A percentile compares a stretch with the other conserved stretches of the same genome.
Conservation (phyloP, 805 yeast species). For the Pichia thaimueangensis region DNA sequence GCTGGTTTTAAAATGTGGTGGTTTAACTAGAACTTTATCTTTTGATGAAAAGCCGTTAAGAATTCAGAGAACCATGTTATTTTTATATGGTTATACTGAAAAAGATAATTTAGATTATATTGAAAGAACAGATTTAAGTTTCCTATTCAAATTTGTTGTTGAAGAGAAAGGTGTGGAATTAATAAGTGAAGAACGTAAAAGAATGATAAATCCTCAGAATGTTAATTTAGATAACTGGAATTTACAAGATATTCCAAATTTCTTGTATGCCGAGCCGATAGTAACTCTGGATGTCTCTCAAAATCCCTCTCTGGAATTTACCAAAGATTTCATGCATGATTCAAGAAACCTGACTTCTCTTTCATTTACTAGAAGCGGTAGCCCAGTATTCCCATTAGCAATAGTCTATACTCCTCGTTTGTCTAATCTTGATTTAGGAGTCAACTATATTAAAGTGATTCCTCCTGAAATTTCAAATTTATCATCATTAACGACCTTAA, state of each 20-base stretch:
- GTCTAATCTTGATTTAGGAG: slow-evolving; percentile 63
- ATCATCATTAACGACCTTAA: slow-evolving; percentile 49
- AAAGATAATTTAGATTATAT: slow-evolving; percentile 71
- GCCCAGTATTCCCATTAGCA: slow-evolving; percentile 67
- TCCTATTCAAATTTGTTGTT: slow-evolving; percentile 72
- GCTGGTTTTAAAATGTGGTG: slow-evolving; percentile 69
- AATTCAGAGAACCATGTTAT: slow-evolving; percentile 65
- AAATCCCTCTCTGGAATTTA: slow-evolving; percentile 79
- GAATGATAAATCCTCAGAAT: slow-evolving; percentile 56
- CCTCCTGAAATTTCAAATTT: slow-evolving; percentile 52
- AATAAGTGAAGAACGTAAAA: slow-evolving; percentile 27
- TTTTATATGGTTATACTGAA: slow-evolving; percentile 72
- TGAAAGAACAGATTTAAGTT: slow-evolving; percentile 80
- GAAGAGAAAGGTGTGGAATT: slow-evolving; percentile 55
- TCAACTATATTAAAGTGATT: slow-evolving; percentile 64
- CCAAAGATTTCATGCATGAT: slow-evolving; percentile 76
- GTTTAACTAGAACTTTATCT: slow-evolving; percentile 64
- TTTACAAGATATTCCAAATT: slow-evolving; percentile 77
- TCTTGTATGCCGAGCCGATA: slow-evolving; percentile 75
- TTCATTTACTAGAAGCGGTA: slow-evolving; percentile 65
- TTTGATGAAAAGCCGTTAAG: slow-evolving; percentile 69
- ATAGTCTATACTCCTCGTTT: slow-evolving; percentile 64
- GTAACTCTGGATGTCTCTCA: slow-evolving; percentile 76
- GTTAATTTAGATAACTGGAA: slow-evolving; percentile 70
- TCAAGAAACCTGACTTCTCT: slow-evolving; percentile 65